Evolutionary conservation across 345 rosid genomes (phyloP).

Genomic region (Xanthoceras sorbifolium): DNA sequence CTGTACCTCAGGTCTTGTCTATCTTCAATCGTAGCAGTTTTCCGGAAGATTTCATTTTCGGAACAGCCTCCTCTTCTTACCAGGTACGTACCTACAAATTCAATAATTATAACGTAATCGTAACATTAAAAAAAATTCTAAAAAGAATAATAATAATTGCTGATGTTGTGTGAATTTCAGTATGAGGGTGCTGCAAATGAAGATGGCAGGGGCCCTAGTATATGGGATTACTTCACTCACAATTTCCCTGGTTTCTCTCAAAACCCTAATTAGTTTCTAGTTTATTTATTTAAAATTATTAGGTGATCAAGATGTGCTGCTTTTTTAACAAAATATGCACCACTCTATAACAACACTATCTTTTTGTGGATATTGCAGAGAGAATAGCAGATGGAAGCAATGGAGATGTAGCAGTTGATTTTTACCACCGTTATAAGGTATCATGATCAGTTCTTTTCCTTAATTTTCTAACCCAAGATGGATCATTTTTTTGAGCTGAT

Average conservation of each 20-base stretch:
- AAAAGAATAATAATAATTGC: too few relatives aligned
- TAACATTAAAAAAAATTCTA: too few relatives aligned
- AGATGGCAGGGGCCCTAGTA: constrained; percentile 39
- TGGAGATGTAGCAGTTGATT: constrained; percentile 6
- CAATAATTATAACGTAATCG: too few relatives aligned
- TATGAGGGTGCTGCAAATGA: constrained; percentile 43
- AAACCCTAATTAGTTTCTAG: too few relatives aligned
- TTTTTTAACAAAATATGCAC: too few relatives aligned
- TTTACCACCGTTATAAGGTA: not conserved
- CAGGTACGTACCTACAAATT: constrained; percentile 22
- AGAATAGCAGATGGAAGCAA: constrained; percentile 25
- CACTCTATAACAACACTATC: too few relatives aligned
- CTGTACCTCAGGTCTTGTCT: not conserved
- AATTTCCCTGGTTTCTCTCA: constrained; percentile 31
- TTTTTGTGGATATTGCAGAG: constrained; percentile 29
- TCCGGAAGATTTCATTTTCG: not conserved
- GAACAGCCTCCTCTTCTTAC: constrained; percentile 24
- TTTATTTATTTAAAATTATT: too few relatives aligned
- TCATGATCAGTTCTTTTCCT: too few relatives aligned
- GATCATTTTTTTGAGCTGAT: too few relatives aligned
- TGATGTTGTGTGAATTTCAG: too few relatives aligned
- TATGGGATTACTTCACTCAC: constrained; percentile 42
- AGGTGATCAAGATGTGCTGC: too few relatives aligned
- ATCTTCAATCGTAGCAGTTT: not conserved
- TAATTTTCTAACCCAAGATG: too few relatives aligned